Percentiles rank a stretch among this genome's conserved stretches.
Conservation (phyloP, 179 eudicot species). For the Camellia oleifera region DNA sequence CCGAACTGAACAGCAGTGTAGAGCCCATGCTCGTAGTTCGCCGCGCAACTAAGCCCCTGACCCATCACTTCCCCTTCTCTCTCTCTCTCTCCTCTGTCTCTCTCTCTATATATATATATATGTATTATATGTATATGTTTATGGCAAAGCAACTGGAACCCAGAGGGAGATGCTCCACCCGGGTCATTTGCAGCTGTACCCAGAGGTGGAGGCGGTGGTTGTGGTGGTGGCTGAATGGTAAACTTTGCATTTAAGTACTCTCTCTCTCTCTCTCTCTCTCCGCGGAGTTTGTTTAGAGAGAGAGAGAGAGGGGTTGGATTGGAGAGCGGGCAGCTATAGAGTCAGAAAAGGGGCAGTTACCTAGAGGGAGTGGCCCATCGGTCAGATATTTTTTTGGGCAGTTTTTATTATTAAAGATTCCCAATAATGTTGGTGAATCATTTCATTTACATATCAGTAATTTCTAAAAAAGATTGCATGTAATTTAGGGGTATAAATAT, state of each 20-base stretch:
- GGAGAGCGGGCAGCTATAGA: conserved; percentile 29
- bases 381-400: conserved; percentile 40
- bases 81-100: not conserved
- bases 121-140: not conserved
- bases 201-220: conserved; percentile 13
- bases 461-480: too few relatives aligned
- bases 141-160: not conserved
- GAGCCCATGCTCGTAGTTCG: conserved; percentile 42
- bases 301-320: not conserved
- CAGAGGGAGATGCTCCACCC: conserved; percentile 13
- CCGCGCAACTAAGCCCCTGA: conserved; percentile 67
- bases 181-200: conserved; percentile 25
- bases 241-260: conserved; percentile 20
- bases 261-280: too few relatives aligned
- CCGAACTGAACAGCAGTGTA: conserved; percentile 59
- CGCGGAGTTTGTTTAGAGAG: not conserved
- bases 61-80: conserved; percentile 47
- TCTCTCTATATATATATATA: not conserved
- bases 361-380: not conserved
- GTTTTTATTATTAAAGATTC: not conserved
- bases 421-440: too few relatives aligned
- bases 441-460: too few relatives aligned
- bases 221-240: conserved; percentile 20
- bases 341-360: not conserved
- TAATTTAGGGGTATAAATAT: too few relatives aligned